Percentiles rank a stretch among this genome's conserved stretches.
phyloP scores from a whole-genome alignment of 441 rosid species.

The Aquilaria agallochum region DNA sequence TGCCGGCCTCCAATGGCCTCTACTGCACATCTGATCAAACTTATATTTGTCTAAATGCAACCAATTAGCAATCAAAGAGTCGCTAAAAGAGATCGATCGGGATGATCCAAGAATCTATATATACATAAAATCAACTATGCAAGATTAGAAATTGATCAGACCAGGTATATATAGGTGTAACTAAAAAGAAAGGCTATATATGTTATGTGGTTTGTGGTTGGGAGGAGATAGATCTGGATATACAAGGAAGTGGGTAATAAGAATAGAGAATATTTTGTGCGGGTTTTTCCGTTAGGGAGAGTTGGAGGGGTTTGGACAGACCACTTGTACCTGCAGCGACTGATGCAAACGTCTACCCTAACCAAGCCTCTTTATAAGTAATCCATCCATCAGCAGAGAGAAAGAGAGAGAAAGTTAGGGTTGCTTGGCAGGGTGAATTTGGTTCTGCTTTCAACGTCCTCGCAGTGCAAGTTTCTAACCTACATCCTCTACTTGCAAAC shows the following conservation, averaged over 20 bases:
- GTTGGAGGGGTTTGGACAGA: conserved; percentile 40
- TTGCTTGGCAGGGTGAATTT: conserved; percentile 75
- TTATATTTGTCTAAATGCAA: conserved; percentile 3
- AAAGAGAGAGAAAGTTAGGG: conserved; percentile 26
- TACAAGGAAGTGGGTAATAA: background rate
- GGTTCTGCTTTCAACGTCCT: conserved; percentile 89
- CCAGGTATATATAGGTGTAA: background rate
- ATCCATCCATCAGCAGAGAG: conserved; percentile 17
- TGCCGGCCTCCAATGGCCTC: conserved; percentile 74
- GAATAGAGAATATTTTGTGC: background rate
- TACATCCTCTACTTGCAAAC: conserved; percentile 73
- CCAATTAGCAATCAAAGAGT: background rate
- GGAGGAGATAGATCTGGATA: background rate
- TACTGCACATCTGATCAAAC: conserved; percentile 33
- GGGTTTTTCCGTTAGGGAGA: conserved; percentile 46
- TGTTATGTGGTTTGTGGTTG: background rate
- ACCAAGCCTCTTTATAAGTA: conserved; percentile 54
- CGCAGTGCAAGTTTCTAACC: conserved; percentile 61
- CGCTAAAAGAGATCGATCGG: too few species aligned
- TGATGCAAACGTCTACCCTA: conserved; percentile 44
- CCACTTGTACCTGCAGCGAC: conserved; percentile 59
- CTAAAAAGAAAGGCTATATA: conserved; percentile 15
- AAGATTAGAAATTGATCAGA: conserved; percentile 13
- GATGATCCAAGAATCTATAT: too few species aligned
- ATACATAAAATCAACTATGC: background rate